Conservation (phyloP, 305 asterid species). For the Withania somnifera region DNA sequence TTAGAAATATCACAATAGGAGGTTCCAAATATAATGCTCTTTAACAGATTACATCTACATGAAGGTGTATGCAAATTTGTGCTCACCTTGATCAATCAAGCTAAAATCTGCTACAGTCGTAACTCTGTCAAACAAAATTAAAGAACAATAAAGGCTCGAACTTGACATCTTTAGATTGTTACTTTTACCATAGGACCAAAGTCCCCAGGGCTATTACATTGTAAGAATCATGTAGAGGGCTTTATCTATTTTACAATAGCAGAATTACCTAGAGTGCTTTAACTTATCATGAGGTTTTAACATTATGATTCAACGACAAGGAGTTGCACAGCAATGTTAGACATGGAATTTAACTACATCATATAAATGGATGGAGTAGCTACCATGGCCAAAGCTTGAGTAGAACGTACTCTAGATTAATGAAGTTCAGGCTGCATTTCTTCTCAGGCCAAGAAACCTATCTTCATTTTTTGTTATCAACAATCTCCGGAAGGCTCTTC, state of each 20-base stretch:
- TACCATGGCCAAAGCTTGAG: background rate
- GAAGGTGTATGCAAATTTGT: background rate
- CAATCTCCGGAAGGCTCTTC: constrained; percentile 36
- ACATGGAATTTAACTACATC: background rate
- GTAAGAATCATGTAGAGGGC: background rate
- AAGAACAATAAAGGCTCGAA: background rate
- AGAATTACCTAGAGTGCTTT: background rate
- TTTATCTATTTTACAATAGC: background rate
- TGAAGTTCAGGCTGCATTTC: background rate
- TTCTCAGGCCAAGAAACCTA: background rate
- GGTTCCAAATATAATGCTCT: background rate
- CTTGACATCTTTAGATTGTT: background rate
- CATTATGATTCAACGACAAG: background rate
- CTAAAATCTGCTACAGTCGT: background rate
- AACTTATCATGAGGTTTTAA: background rate
- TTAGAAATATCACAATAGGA: background rate
- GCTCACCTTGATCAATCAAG: background rate
- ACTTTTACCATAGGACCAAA: background rate
- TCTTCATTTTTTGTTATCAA: constrained; percentile 10
- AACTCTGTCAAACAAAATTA: background rate
- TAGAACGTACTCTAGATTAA: background rate
- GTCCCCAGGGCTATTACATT: background rate
- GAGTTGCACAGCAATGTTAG: background rate
- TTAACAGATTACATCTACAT: background rate
- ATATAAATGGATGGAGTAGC: background rate